Percentiles rank a stretch among this genome's conserved stretches.
These are phyloP conservation scores for Endogone sp. DNA, from an alignment of 192 early-diverging fungal genomes.

Conservation along the genomic window DNA sequence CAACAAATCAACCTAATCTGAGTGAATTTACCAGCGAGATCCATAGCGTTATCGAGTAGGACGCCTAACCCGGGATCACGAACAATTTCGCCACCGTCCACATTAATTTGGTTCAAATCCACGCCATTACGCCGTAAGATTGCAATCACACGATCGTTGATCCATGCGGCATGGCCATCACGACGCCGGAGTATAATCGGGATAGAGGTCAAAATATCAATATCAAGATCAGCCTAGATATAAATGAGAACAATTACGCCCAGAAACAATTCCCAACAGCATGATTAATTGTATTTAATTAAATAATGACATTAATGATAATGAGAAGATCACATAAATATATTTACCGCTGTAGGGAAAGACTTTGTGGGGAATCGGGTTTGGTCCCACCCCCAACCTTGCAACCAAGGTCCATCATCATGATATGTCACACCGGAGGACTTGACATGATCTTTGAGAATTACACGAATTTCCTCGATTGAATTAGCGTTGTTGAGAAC, in stretches of 20 bases:
- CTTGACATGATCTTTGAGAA: background rate
- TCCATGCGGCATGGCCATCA: constrained; percentile 49
- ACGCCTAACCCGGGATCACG: constrained; percentile 36
- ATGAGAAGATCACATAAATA: no score
- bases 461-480: background rate
- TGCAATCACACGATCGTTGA: constrained; percentile 23
- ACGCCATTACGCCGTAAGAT: constrained; percentile 13
- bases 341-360: constrained; percentile 34
- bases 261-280: no score
- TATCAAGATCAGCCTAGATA: constrained; percentile 40
- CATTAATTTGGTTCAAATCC: constrained; percentile 6
- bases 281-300: no score
- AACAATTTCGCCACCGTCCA: constrained; percentile 30
- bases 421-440: background rate
- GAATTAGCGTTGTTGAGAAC: background rate
- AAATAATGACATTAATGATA: no score
- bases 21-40: constrained; percentile 21
- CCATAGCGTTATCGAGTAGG: constrained; percentile 54
- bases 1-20: background rate
- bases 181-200: constrained; percentile 39
- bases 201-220: constrained; percentile 22
- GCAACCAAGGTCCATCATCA: constrained; percentile 26
- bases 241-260: no score
- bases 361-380: constrained; percentile 25
- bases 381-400: constrained; percentile 55